Conservation (phyloP, 805 yeast genomes). For the Myxozyma mucilagina region DNA sequence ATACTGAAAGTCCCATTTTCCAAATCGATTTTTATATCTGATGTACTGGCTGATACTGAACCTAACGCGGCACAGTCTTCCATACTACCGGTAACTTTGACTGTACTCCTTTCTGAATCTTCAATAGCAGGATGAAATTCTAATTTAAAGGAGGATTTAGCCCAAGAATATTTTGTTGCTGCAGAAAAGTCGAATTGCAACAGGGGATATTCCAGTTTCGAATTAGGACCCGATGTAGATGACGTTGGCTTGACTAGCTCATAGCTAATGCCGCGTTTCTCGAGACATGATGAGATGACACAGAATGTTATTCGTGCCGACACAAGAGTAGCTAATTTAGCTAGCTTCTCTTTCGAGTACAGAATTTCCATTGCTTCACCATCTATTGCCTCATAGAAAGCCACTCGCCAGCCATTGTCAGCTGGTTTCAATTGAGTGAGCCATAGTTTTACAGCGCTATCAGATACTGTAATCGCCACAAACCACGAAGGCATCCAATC, state of each 20-base stretch:
- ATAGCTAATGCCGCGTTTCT: constrained; percentile 16
- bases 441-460: constrained; percentile 17
- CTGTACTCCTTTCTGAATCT: constrained; percentile 9
- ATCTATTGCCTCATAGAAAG: constrained; percentile 22
- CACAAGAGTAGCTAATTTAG: constrained; percentile 9
- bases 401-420: constrained; percentile 31
- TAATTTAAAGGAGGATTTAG: constrained; percentile 25
- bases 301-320: constrained; percentile 27
- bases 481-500: constrained; percentile 32
- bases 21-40: constrained; percentile 26
- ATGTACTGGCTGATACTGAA: constrained; percentile 17
- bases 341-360: constrained; percentile 19
- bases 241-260: constrained; percentile 4
- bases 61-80: constrained; percentile 17
- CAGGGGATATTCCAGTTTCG: constrained; percentile 12
- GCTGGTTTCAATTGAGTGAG: constrained; percentile 23
- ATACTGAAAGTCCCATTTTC: constrained; percentile 26
- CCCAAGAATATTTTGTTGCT: constrained; percentile 25
- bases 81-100: constrained; percentile 9
- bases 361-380: constrained; percentile 14
- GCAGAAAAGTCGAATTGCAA: constrained; percentile 21
- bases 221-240: background rate
- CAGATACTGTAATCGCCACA: constrained; percentile 23
- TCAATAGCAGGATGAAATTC: constrained; percentile 12
- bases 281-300: constrained; percentile 18